Percentiles rank a stretch among this genome's conserved stretches.
Conservation (phyloP, 208 protist genomes). For the Leishmania lainsoni region DNA sequence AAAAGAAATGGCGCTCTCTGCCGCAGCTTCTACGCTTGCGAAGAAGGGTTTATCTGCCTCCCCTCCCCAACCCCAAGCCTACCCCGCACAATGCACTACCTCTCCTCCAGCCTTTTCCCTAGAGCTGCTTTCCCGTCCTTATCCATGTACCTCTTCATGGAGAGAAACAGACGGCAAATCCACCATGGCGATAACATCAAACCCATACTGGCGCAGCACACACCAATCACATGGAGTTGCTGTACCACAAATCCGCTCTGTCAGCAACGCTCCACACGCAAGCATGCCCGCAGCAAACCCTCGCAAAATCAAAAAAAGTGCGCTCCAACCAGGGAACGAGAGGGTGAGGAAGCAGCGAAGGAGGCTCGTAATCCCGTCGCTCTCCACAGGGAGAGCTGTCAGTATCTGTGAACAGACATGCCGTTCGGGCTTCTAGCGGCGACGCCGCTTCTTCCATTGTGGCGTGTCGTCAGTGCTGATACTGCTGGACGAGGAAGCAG, state of each 20-base stretch:
- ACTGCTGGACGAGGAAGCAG: slow-evolving; percentile 17
- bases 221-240: not conserved
- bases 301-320: not conserved
- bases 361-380: not conserved
- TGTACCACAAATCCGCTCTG: not conserved
- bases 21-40: not conserved
- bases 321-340: not conserved
- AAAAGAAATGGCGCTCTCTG: not conserved
- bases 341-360: not conserved
- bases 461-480: slow-evolving; percentile 10
- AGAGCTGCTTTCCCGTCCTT: not conserved
- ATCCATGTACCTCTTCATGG: not conserved
- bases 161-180: not conserved
- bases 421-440: not conserved
- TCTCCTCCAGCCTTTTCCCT: not conserved
- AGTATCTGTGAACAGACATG: not conserved
- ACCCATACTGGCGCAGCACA: not conserved
- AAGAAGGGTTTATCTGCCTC: not conserved
- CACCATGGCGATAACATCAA: not conserved
- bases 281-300: not conserved
- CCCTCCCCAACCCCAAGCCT: too few species aligned
- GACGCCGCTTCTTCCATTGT: slow-evolving; percentile 12
- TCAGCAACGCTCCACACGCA: not conserved
- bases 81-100: not conserved
- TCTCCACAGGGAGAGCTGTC: not conserved